phyloP scores from a whole-genome alignment of 139 green algal genomes.

The Chlorella sp. region DNA sequence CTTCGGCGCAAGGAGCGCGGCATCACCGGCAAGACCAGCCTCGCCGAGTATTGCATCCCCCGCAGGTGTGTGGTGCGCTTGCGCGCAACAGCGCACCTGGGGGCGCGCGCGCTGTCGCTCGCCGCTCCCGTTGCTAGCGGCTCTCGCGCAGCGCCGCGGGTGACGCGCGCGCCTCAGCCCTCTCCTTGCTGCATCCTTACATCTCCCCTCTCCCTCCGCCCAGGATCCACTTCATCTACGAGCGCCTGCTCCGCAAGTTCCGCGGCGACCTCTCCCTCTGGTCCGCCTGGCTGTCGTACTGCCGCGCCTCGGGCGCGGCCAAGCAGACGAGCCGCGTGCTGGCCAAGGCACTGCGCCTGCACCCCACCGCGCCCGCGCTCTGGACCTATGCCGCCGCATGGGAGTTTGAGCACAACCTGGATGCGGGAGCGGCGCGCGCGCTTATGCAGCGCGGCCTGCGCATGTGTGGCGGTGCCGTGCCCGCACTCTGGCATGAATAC shows the following conservation, averaged over 20 bases:
- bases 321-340: conserved; percentile 71
- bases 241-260: conserved; percentile 88
- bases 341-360: conserved; percentile 83
- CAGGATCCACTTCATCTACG: conserved; percentile 93
- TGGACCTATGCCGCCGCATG: conserved; percentile 90
- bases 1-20: conserved; percentile 46
- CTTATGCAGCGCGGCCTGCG: conserved; percentile 94
- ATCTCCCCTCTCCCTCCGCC: too few species aligned
- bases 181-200: too few species aligned
- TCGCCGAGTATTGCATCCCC: conserved; percentile 71
- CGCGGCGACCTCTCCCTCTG: conserved; percentile 86
- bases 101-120: too few species aligned
- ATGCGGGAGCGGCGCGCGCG: conserved; percentile 75
- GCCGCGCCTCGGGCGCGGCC: conserved; percentile 56
- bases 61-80: not conserved
- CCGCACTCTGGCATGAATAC: not conserved
- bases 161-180: too few species aligned
- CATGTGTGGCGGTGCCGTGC: too few species aligned
- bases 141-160: too few species aligned
- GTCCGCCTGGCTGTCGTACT: conserved; percentile 84
- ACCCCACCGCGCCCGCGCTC: conserved; percentile 75
- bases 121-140: too few species aligned
- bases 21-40: conserved; percentile 54
- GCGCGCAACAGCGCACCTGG: too few species aligned
- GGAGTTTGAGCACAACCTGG: conserved; percentile 85